Base-by-base conservation (phyloP, 2,329 filamentous ascomycete genomes). In the Ascochyta pisi region DNA sequence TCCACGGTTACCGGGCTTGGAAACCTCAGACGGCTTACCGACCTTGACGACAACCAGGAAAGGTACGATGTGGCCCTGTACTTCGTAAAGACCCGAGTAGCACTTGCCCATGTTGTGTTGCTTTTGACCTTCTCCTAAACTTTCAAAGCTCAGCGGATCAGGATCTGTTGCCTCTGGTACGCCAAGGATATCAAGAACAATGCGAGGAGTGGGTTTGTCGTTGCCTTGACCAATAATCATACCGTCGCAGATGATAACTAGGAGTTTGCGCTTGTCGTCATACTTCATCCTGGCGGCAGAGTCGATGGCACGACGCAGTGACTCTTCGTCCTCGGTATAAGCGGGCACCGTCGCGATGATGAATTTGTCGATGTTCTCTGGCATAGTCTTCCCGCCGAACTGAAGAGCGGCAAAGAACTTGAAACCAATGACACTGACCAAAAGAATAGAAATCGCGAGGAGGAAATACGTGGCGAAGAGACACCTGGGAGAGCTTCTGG, bases 141-240 rank as follows among this genome's bases (percentile, higher is more conserved):
- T 94, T 75, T 99, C 94, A 68, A 99, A 99, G 82, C 92, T 97
- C 54, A 99, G 83, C 3, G 95, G 92, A 74, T 98, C 94, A 0
- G 96, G 95, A 70, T 99, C 94, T 15, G 97, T 90, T 2, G 89
- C 91, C 66, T 97, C 93, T 1, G 92, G 90, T 27, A 99, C 95
- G 62, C 95, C 95, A 6, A 99, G 83, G 81, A 99, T 99, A 70
- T 99, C 95, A 50, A 99, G 84, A 23, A 99, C 93, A 64, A 99
- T 99, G 59, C 93, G 88, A 39, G 95, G 95, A 0, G 95, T 99
- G 6, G 95, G 92, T 59, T 92, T 86, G 75, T 99, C 95, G 77
- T 99, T 99, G 71, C 95, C 95, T 79, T 97, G 93, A 69, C 95
- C 95, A 64, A 99, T 96, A 81, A 99, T 99, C 94, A 99, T 98